A percentile compares a stretch with the other conserved stretches of the same genome.
Evolutionary conservation across 805 yeast genomes (phyloP).

Genomic region (Metschnikowia colocasiae): DNA sequence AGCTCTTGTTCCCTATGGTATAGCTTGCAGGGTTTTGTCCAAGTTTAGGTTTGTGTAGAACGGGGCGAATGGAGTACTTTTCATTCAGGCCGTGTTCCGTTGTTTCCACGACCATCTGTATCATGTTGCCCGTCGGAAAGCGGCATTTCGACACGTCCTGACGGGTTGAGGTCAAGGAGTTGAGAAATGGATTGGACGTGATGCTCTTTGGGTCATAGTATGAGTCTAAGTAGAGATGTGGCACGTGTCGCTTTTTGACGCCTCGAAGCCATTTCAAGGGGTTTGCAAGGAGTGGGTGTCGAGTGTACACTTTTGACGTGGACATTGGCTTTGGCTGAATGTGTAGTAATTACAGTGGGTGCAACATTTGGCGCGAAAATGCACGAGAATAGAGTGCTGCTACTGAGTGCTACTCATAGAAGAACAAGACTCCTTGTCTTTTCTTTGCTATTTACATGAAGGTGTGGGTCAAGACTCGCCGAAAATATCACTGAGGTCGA

Average conservation of each 20-base stretch:
- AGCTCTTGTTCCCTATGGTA: slow-evolving; percentile 23
- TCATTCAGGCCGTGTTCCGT: neutral
- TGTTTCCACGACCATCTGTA: slow-evolving; percentile 17
- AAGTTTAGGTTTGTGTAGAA: slow-evolving; percentile 14
- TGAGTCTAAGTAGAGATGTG: slow-evolving; percentile 17
- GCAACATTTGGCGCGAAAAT: neutral
- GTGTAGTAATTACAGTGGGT: neutral
- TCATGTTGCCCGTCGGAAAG: slow-evolving; percentile 29
- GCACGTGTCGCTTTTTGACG: slow-evolving; percentile 21
- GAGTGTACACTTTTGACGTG: slow-evolving; percentile 8
- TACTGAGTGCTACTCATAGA: too few relatives aligned
- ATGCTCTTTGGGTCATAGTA: slow-evolving; percentile 20
- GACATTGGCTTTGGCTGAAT: neutral
- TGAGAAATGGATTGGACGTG: slow-evolving; percentile 28
- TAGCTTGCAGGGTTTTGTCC: slow-evolving; percentile 25
- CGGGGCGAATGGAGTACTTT: slow-evolving; percentile 16
- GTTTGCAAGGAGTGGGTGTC: slow-evolving; percentile 30
- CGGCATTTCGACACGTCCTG: slow-evolving; percentile 22
- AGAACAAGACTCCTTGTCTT: too few relatives aligned
- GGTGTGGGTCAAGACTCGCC: neutral
- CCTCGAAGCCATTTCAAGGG: slow-evolving; percentile 28
- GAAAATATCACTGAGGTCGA: slow-evolving; percentile 6
- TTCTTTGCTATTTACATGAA: neutral
- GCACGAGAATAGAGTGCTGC: neutral
- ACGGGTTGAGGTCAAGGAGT: slow-evolving; percentile 23